Conservation (phyloP, 2,329 filamentous ascomycete genomes). For the Colletotrichum neosansevieriae region DNA sequence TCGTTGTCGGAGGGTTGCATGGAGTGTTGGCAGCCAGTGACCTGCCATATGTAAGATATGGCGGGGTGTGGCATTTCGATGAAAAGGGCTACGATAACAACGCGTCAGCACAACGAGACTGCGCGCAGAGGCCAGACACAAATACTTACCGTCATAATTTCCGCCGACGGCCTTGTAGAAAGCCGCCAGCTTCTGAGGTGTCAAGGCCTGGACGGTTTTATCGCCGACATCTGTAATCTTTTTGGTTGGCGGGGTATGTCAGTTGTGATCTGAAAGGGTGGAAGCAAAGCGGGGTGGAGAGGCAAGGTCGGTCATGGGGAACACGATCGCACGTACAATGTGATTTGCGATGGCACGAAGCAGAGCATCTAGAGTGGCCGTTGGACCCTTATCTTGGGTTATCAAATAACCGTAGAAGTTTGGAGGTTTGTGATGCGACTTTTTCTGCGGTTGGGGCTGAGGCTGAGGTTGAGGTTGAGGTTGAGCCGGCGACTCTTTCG, state of each 20-base stretch:
- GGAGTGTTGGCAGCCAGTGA: conserved; percentile 89
- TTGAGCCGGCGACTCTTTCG: conserved; percentile 39
- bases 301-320: not conserved
- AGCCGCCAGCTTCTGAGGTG: conserved; percentile 77
- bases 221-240: conserved; percentile 72
- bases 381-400: conserved; percentile 74
- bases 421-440: conserved; percentile 11
- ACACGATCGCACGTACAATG: conserved; percentile 68
- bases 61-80: conserved; percentile 77
- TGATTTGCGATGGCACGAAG: conserved; percentile 75
- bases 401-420: conserved; percentile 74
- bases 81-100: conserved; percentile 72
- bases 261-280: conserved; percentile 32
- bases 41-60: conserved; percentile 93
- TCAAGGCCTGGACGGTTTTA: conserved; percentile 64
- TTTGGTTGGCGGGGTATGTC: conserved; percentile 40
- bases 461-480: conserved; percentile 25
- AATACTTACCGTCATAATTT: conserved; percentile 74
- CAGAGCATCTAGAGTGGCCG: conserved; percentile 74
- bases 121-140: not conserved
- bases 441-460: not conserved
- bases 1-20: conserved; percentile 79
- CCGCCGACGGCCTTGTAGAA: conserved; percentile 83
- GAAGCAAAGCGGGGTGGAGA: conserved; percentile 28
- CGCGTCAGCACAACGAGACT: conserved; percentile 25